Base-by-base conservation (phyloP, 2,329 filamentous ascomycete species). In the Aspergillus vadensis region DNA sequence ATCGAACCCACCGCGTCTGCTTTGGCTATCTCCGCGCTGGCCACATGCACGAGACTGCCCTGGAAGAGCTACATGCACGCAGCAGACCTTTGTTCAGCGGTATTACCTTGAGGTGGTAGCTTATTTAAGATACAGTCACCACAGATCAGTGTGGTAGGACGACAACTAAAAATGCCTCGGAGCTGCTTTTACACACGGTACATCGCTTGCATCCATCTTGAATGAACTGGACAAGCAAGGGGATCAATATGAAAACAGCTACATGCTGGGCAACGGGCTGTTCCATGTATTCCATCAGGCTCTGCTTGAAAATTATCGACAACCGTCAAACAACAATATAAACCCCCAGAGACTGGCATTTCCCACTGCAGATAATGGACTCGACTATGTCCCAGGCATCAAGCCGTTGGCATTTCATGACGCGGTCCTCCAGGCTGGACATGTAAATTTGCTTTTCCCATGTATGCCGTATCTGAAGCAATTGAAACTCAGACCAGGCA, bases 31-130 rank as follows among this genome's bases (percentile, higher is more conserved):
- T 6, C 21, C 53, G 41, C 27, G 10, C 21, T 49, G 15, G 21
- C 4, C 4, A 36, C 44, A n/a, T 54, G n/a, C 17, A 53, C 1
- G 9, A 47, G 9, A 49, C 41, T 10, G 32, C 50, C 8, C 4
- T 5, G 12, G 48, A 59, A 32, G 23, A 60, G 23, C 48, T 57
- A 49, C 49, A 52, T 62, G 52, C 55, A 17, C 47, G 32, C 14
- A 51, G 60, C 2, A 25, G 50, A 6, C 47, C 41, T n/a, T 23
- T 59, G 9, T 51, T 57, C 23, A 49, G 8, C 23, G 36, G 48
- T 57, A 44, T 7, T 15, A 3, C 4, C 32, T 36, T 49, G 14
- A 9, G 4, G 43, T 8, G 3, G 15, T n/a, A 48, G 7, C 17
- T 23, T 23, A 2, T 10, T 39, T 9, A 15, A 51, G 10, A 1